Evolutionary conservation across 768 basidiomycete species (phyloP).

Genomic region (Boletus rubroflammeus): DNA sequence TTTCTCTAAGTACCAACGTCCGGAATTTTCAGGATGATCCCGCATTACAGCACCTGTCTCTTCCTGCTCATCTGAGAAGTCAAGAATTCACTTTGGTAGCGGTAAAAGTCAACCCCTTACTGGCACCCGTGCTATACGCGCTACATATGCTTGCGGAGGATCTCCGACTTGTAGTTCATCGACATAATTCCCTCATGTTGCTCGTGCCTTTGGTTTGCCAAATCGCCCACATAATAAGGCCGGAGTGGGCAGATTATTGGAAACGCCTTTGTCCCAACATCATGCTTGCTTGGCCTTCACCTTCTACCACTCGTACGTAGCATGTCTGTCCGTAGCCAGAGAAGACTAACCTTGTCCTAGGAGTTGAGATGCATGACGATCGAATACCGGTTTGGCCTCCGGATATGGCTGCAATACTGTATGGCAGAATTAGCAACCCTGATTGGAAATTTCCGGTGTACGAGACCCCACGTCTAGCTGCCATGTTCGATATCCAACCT

Average conservation of each 20-base stretch:
- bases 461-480: slow-evolving; percentile 44
- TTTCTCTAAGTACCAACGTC: slow-evolving; percentile 40
- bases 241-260: slow-evolving; percentile 95
- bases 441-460: slow-evolving; percentile 59
- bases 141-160: slow-evolving; percentile 80
- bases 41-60: slow-evolving; percentile 43
- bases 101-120: slow-evolving; percentile 39
- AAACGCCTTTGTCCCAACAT: slow-evolving; percentile 70
- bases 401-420: slow-evolving; percentile 67
- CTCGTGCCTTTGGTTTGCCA: slow-evolving; percentile 64
- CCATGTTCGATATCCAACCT: slow-evolving; percentile 46
- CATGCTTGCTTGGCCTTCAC: slow-evolving; percentile 56
- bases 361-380: slow-evolving; percentile 53
- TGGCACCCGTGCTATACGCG: slow-evolving; percentile 63
- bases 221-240: slow-evolving; percentile 59
- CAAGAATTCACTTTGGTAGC: slow-evolving; percentile 20
- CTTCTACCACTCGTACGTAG: slow-evolving; percentile 31
- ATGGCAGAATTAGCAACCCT: slow-evolving; percentile 54
- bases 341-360: slow-evolving; percentile 28
- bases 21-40: slow-evolving; percentile 57
- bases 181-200: slow-evolving; percentile 51
- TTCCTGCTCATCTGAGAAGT: slow-evolving; percentile 33
- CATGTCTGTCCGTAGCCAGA: not conserved
- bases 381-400: slow-evolving; percentile 75
- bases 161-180: slow-evolving; percentile 53